phyloP scores from a whole-genome alignment of 2,329 filamentous ascomycete genomes.

The Xylaria sp. region DNA sequence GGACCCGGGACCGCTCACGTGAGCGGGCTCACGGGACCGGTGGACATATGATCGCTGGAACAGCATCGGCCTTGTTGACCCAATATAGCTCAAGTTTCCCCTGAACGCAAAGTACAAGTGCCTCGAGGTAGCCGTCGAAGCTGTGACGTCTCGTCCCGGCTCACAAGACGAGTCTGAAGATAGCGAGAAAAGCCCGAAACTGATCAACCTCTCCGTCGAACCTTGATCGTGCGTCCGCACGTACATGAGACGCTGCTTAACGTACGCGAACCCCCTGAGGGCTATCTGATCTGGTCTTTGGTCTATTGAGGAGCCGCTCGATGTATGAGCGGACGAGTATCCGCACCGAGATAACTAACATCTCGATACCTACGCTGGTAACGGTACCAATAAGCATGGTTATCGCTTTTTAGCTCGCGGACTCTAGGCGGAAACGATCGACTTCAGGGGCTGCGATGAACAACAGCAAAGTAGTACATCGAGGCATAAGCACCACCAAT shows the following conservation, averaged over 20 bases:
- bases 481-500: not conserved
- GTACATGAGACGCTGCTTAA: not conserved
- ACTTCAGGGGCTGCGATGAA: not conserved
- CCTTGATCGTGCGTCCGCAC: not conserved
- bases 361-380: not conserved
- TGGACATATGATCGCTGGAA: not conserved
- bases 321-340: not conserved
- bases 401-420: not conserved
- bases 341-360: not conserved
- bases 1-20: conserved; percentile 5
- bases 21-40: not conserved
- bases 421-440: not conserved
- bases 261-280: not conserved
- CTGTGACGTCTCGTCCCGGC: not conserved
- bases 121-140: not conserved
- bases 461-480: not conserved
- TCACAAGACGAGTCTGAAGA: not conserved
- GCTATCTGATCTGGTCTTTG: not conserved
- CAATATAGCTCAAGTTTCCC: not conserved
- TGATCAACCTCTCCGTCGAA: not conserved
- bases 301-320: not conserved
- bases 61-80: not conserved
- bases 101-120: not conserved
- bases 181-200: not conserved
- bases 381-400: not conserved